A percentile compares a stretch with the other conserved stretches of the same genome.
Conservation (phyloP, 164 flowering plant species). For the Nelumbo lutea region DNA sequence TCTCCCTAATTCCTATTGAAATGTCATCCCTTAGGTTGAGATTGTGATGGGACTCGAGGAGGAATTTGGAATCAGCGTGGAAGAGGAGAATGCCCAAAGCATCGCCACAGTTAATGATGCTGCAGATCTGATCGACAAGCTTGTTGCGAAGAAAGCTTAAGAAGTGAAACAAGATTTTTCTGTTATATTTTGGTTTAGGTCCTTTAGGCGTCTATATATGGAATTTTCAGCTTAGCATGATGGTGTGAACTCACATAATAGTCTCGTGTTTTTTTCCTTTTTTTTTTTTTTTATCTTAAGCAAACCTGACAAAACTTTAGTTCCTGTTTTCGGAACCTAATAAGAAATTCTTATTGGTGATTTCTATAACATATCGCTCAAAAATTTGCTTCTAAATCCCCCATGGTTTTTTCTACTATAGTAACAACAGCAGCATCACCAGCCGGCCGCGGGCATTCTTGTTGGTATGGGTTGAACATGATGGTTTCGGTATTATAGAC, state of each 20-base stretch:
- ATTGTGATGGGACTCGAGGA: slow-evolving; percentile 95
- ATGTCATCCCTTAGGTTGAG: slow-evolving; percentile 53
- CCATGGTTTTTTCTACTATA: too few species aligned
- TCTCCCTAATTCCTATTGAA: background rate
- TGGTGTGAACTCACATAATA: background rate
- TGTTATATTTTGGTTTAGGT: background rate
- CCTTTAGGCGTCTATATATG: background rate
- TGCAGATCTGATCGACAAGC: slow-evolving; percentile 77
- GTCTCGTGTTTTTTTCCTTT: background rate
- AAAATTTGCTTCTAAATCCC: too few species aligned
- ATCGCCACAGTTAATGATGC: slow-evolving; percentile 83
- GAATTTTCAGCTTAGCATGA: background rate
- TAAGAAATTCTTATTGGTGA: too few species aligned
- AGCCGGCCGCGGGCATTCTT: too few species aligned
- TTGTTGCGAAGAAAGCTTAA: slow-evolving; percentile 38
- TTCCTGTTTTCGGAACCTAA: too few species aligned
- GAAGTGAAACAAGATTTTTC: background rate
- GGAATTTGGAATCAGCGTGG: slow-evolving; percentile 74
- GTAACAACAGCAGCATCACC: too few species aligned
- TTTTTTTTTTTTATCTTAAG: background rate
- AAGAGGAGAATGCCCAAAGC: slow-evolving; percentile 79
- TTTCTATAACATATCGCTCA: too few species aligned
- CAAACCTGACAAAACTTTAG: background rate
- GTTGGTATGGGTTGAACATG: too few species aligned
- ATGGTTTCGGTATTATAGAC: too few species aligned